Evolutionary conservation across 352 stramenopile genomes (phyloP), one percentile per base, ranked within the genome.

Genomic region (Globisporangium acanthophoron): DNA sequence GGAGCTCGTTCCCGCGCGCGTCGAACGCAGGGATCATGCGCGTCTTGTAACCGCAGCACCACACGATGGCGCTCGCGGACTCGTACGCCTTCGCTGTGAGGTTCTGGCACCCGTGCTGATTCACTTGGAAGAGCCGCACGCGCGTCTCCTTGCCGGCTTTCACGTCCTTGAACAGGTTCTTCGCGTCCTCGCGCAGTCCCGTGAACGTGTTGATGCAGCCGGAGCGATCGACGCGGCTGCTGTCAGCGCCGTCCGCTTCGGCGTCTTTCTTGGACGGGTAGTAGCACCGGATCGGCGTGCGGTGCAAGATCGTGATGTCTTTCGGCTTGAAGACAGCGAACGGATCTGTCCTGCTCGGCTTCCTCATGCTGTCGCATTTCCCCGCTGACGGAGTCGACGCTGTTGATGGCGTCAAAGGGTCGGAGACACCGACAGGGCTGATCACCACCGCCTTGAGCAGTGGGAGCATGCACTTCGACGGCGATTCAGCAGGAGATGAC

Each of bases 121-220:
- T 90, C 27, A 94, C 66, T 46, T 93, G 80, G 46, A 87, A 85
- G 33, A 95, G 69, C 7, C 81, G 71, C n/a, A 96, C 66, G 16
- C 83, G 76, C 6, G 61, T 52, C 50, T 95, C 88, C 8, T 73
- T 76, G 8, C 78, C 80, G 4, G 64, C 54, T n/a, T 68, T 66
- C 44, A 94, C 71, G 27, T 76, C 78, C 37, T 82, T 81, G 62
- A 75, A 95, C 18, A 96, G 62, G 8, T 59, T 61, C 65, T 96
- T 95, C 6, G 88, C 82, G 47, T 96, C 84, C 58, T 91, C 85
- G 3, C 87, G 76, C 8, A 96, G 58, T 0, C 88, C 88, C 0
- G 77, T 91, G 59, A 96, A 96, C 12, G 85, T 90, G 62, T 96
- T 91, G 37, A 96, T 68, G 21, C 84, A 88, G 0, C 87, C 88